phyloP scores from a whole-genome alignment of 2,329 filamentous ascomycete genomes.

The Colletotrichum coccodes region DNA sequence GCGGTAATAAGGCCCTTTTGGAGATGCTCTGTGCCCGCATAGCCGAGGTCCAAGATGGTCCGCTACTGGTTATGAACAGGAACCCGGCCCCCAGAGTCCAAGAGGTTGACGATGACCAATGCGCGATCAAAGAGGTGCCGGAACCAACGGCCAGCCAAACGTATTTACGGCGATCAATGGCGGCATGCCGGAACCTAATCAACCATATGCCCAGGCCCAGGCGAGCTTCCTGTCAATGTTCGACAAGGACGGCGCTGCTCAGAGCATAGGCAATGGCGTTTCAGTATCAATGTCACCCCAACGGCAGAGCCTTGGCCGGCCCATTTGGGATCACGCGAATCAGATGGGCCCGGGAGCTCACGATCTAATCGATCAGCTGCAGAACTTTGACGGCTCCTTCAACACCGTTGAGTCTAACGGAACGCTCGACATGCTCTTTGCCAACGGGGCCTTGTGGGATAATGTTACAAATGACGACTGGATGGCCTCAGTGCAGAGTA shows the following conservation, averaged over 20 bases:
- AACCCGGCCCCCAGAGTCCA: conserved; percentile 19
- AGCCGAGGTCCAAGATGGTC: conserved; percentile 28
- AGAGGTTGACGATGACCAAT: conserved; percentile 27
- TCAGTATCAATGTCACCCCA: background rate
- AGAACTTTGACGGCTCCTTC: conserved; percentile 27
- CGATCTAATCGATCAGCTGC: conserved; percentile 23
- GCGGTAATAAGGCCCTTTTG: conserved; percentile 52
- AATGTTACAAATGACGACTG: conserved; percentile 21
- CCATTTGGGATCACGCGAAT: conserved; percentile 13
- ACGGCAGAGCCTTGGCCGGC: conserved; percentile 5
- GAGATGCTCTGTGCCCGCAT: conserved; percentile 41
- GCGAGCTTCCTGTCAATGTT: conserved; percentile 15
- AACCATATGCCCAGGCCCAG: conserved; percentile 11
- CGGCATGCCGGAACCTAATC: background rate
- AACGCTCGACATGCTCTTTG: conserved; percentile 28
- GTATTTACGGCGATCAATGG: background rate
- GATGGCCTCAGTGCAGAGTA: conserved; percentile 23
- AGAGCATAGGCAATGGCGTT: background rate
- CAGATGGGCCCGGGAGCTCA: conserved; percentile 11
- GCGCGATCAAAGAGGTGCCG: background rate
- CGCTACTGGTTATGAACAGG: conserved; percentile 5
- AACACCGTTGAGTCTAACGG: conserved; percentile 25
- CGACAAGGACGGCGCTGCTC: background rate
- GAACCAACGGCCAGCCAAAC: background rate
- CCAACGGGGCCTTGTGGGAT: conserved; percentile 23